Base-by-base conservation (phyloP, 2,329 filamentous ascomycete genomes). In the Dendrostoma leiphaemia region DNA sequence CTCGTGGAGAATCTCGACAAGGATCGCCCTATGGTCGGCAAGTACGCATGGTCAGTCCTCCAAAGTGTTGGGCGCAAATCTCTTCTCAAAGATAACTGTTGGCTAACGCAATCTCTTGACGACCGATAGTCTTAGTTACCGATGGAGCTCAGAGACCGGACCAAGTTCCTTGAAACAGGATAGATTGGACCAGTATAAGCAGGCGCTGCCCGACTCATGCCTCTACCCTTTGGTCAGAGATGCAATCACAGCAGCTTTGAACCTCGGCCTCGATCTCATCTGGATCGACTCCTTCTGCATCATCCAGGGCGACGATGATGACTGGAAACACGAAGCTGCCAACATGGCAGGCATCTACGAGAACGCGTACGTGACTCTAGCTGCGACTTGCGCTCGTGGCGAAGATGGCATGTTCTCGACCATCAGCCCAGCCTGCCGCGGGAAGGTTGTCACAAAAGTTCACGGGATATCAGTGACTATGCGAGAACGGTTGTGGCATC, bases 211-310 rank as follows among this genome's bases (percentile, higher is more conserved):
- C 2, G 17, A 32, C 4, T 5, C 29, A 5, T 23, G 8, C 15
- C 6, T 50, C 19, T 23, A 50, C 7, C 24, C 48, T 8, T 26
- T 50, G 7, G 13, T 50, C 3, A 26, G 4, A 23, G 37, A 50
- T 32, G 37, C 48, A 4, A 43, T 41, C 13, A 4, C 6, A 10
- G 19, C 48, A 6, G 13, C 10, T 8, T 26, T 13, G 8, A 26
- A 6, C 3, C 48, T 41, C 9, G 37, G 7, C 12, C 28, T 40
- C 6, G 23, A 13, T 6, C 24, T 28, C 13, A 19, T 50, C 1
- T 50, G n/a, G 48, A 24, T 50, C n/a, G 48, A 50, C 10, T 40
- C n/a, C 4, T 50, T n/a, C 6, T 50, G 37, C 10, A 32, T 50
- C 2, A 12, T 44, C 1, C 48, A 51, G 28, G 48, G 43, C 8